Evolutionary conservation across 2,329 filamentous ascomycete species (phyloP).

Genomic region (Apiospora koreana): DNA sequence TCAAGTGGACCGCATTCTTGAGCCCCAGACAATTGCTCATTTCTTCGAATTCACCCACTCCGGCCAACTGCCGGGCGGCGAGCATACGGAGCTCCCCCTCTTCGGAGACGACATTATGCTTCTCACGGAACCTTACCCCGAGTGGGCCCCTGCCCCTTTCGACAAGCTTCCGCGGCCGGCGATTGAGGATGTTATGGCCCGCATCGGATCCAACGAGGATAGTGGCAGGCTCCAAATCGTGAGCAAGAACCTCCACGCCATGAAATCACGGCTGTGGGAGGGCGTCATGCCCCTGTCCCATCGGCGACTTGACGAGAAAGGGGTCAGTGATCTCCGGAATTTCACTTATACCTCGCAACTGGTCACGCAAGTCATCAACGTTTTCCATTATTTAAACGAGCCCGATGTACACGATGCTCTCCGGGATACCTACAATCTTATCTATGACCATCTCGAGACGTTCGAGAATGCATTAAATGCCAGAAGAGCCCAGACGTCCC

Average conservation of each 20-base stretch:
- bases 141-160: slow-evolving; percentile 3
- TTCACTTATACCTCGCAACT: background rate
- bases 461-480: slow-evolving; percentile 29
- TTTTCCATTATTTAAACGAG: slow-evolving; percentile 30
- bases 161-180: background rate
- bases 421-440: slow-evolving; percentile 28
- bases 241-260: background rate
- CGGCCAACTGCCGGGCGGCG: background rate
- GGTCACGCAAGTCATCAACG: slow-evolving; percentile 19
- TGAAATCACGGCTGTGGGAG: background rate
- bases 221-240: background rate
- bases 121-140: background rate
- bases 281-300: background rate
- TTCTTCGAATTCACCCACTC: background rate
- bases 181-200: background rate
- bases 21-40: background rate
- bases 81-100: background rate
- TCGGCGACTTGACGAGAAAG: background rate
- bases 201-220: background rate
- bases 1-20: background rate
- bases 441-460: slow-evolving; percentile 24
- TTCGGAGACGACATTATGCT: background rate
- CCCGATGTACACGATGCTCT: slow-evolving; percentile 20
- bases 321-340: background rate
- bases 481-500: slow-evolving; percentile 12